Evolutionary conservation across 192 early-diverging fungal genomes (phyloP), one percentile per base, ranked within the genome.

Genomic region (Mortierella hygrophila): DNA sequence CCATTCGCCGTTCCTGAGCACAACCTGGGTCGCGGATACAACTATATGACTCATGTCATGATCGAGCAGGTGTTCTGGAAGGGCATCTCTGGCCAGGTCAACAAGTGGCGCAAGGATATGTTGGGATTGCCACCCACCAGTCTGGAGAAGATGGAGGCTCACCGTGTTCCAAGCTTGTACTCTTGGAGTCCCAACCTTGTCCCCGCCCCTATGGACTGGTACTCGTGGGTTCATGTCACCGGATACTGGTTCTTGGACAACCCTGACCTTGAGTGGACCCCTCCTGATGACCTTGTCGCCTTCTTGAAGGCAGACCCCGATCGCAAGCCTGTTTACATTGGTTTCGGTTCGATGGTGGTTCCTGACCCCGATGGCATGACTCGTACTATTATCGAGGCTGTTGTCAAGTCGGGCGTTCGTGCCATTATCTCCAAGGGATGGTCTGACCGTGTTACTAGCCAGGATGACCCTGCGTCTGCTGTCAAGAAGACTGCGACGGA

Each of bases 161-260:
- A 80, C 35, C 88, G 85, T n/a, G 91, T 93, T n/a, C 94, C 94
- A 9, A 91, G 91, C 60, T 79, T 95, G 74, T 94, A 95, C 79
- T 91, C 84, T 37, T 94, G 94, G 83, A 93, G 91, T 76, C 88
- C 92, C 20, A 79, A 85, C 44, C 80, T 94, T 21, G 89, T 95
- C 8, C 94, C 94, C 0, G 88, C 79, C 23, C 93, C 94, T 2
- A 71, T 87, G 60, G 93, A 95, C 72, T 95, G 94, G 94, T 79
- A 87, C 41, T 94, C 94, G 40, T 94, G 91, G 91, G 88, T 94
- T 29, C 93, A 95, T 68, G 90, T 91, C 20, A 90, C 89, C 70
- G 95, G 95, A 3, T 96, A 94, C 81, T 95, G 93, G 92, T 96
- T 96, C 80, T 81, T 95, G 38, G 94, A 95, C 68, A 90, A 92